phyloP scores from a whole-genome alignment of 2,329 filamentous ascomycete species.

The Lecanicillium sp. region DNA sequence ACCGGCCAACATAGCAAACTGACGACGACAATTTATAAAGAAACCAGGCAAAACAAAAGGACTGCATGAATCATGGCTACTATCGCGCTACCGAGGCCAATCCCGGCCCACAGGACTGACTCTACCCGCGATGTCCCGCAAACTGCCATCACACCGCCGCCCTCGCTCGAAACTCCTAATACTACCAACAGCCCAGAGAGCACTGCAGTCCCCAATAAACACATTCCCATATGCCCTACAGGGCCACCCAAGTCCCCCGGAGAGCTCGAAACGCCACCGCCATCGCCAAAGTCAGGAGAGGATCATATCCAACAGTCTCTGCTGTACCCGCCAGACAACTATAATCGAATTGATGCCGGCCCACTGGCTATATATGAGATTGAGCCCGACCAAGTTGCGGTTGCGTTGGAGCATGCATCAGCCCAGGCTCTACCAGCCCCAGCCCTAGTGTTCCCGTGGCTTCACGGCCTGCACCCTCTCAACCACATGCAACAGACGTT shows the following conservation, averaged over 20 bases:
- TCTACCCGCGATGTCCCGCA: constrained; percentile 25
- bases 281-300: constrained; percentile 54
- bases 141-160: constrained; percentile 29
- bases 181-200: constrained; percentile 14
- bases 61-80: constrained; percentile 37
- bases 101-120: constrained; percentile 36
- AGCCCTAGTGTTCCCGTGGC: constrained; percentile 87
- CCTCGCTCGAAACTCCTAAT: constrained; percentile 27
- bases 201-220: constrained; percentile 68
- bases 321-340: constrained; percentile 64
- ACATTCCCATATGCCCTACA: constrained; percentile 81
- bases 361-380: constrained; percentile 64
- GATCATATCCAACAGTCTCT: constrained; percentile 56
- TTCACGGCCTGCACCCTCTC: constrained; percentile 83
- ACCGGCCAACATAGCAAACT: too few relatives aligned
- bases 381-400: constrained; percentile 57
- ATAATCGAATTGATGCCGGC: constrained; percentile 42
- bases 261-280: constrained; percentile 53
- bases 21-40: too few relatives aligned
- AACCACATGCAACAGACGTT: constrained; percentile 88
- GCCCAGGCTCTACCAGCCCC: constrained; percentile 78
- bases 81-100: constrained; percentile 43
- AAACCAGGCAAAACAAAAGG: too few relatives aligned
- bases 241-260: constrained; percentile 52
- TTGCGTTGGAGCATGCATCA: constrained; percentile 68